A percentile compares a stretch with the other conserved stretches of the same genome.
These are phyloP conservation scores for Umbelopsis vinacea DNA, from an alignment of 192 early-diverging fungal genomes.

Conservation along the genomic window DNA sequence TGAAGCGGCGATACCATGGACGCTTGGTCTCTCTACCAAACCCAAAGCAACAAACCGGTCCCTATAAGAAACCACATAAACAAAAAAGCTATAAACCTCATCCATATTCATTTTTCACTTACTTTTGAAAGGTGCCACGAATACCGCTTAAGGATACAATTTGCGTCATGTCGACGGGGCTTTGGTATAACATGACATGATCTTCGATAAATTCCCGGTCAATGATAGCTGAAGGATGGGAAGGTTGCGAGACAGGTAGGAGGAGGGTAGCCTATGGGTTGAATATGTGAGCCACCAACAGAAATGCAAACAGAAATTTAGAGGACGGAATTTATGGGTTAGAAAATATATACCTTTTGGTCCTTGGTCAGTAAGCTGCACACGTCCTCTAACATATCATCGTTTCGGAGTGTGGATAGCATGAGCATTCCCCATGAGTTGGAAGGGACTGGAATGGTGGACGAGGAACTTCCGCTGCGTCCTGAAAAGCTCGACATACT, in stretches of 20 bases:
- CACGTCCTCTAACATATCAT: constrained; percentile 3
- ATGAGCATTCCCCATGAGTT: constrained; percentile 44
- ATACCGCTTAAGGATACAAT: constrained; percentile 38
- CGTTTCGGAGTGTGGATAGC: constrained; percentile 27
- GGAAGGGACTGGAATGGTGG: constrained; percentile 39
- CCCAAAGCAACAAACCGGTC: constrained; percentile 39
- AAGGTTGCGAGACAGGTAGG: constrained; percentile 37
- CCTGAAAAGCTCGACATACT: constrained; percentile 23
- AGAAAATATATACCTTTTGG: neutral
- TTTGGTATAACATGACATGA: constrained; percentile 35
- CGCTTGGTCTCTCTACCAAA: constrained; percentile 7
- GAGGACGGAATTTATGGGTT: neutral
- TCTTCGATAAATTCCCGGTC: constrained; percentile 45
- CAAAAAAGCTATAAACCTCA: neutral
- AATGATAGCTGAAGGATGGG: constrained; percentile 32
- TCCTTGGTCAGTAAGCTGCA: constrained; percentile 4
- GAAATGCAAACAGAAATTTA: constrained; percentile 33
- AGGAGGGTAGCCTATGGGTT: constrained; percentile 27
- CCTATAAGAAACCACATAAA: constrained; percentile 17
- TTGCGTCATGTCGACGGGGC: constrained; percentile 17
- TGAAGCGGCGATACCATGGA: neutral
- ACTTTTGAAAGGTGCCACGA: constrained; percentile 41
- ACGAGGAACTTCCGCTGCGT: constrained; percentile 15
- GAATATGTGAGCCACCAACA: neutral
- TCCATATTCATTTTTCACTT: neutral